Evolutionary conservation across 768 basidiomycete genomes (phyloP).

Genomic region (Pleurotus ostreatus): DNA sequence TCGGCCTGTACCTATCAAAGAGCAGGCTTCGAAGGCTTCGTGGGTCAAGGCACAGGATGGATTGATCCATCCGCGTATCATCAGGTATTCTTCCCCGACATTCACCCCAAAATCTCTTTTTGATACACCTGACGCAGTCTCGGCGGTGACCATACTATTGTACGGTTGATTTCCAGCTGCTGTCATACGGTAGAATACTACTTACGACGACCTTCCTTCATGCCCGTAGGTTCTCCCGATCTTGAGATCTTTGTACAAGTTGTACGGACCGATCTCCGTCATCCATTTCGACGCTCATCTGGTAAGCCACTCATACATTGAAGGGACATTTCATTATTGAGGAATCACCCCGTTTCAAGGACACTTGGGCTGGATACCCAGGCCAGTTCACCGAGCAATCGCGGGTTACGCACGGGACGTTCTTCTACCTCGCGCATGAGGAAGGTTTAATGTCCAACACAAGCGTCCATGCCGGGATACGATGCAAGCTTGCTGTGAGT

Average conservation of each 20-base stretch:
- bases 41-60: constrained; percentile 50
- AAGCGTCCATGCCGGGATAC: constrained; percentile 83
- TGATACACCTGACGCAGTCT: constrained; percentile 36
- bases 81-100: constrained; percentile 39
- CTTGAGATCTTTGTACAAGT: constrained; percentile 69
- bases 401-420: constrained; percentile 79
- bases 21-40: constrained; percentile 34
- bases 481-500: constrained; percentile 60
- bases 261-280: constrained; percentile 79
- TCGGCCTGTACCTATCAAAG: constrained; percentile 40
- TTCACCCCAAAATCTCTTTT: neutral
- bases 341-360: constrained; percentile 52
- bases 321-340: constrained; percentile 28
- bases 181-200: too few species aligned
- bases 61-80: constrained; percentile 65
- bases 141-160: constrained; percentile 89
- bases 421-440: constrained; percentile 76
- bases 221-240: constrained; percentile 67
- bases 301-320: constrained; percentile 21
- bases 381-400: constrained; percentile 60
- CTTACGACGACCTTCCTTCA: constrained; percentile 23
- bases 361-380: constrained; percentile 57
- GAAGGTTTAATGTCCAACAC: constrained; percentile 74
- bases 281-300: constrained; percentile 78
- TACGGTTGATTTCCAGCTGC: constrained; percentile 16